Evolutionary conservation across 345 rosid genomes (phyloP).

Genomic region (Cardamine occulta): DNA sequence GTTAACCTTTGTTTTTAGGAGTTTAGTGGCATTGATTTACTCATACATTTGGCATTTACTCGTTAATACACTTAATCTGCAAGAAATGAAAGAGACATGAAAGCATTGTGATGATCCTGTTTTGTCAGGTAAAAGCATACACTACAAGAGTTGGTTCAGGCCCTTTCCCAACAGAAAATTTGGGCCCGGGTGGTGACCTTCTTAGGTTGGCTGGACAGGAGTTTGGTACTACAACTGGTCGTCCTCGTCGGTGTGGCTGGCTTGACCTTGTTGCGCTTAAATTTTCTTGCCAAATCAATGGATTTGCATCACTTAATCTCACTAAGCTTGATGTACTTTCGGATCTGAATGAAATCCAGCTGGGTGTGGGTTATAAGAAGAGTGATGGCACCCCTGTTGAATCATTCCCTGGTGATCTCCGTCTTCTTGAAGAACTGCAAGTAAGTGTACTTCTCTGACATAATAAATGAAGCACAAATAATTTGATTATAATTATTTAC

Average conservation of each 20-base stretch:
- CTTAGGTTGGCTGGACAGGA: constrained; percentile 92
- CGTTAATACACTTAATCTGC: background rate
- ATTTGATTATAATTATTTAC: background rate
- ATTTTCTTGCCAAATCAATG: constrained; percentile 86
- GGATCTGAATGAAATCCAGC: constrained; percentile 74
- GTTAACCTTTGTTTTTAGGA: background rate
- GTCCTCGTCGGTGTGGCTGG: constrained; percentile 99
- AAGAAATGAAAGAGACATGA: background rate
- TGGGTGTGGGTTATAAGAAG: constrained; percentile 77
- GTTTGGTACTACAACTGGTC: constrained; percentile 98
- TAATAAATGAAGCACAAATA: background rate
- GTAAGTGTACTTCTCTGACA: constrained; percentile 44
- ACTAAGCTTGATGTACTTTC: constrained; percentile 96
- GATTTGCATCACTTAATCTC: constrained; percentile 92
- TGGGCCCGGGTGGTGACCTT: constrained; percentile 87
- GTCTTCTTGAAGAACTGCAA: constrained; percentile 76
- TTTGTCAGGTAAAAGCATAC: constrained; percentile 89
- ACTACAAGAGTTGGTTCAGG: constrained; percentile 99
- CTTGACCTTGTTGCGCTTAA: constrained; percentile 92
- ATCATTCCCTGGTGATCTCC: constrained; percentile 88
- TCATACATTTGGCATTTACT: background rate
- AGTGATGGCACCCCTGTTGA: constrained; percentile 74
- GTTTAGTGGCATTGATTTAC: background rate
- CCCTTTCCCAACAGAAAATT: constrained; percentile 94
- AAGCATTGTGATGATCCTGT: constrained; percentile 13